Evolutionary conservation across 2,329 filamentous ascomycete genomes (phyloP).

Genomic region (Stemphylium beticola): DNA sequence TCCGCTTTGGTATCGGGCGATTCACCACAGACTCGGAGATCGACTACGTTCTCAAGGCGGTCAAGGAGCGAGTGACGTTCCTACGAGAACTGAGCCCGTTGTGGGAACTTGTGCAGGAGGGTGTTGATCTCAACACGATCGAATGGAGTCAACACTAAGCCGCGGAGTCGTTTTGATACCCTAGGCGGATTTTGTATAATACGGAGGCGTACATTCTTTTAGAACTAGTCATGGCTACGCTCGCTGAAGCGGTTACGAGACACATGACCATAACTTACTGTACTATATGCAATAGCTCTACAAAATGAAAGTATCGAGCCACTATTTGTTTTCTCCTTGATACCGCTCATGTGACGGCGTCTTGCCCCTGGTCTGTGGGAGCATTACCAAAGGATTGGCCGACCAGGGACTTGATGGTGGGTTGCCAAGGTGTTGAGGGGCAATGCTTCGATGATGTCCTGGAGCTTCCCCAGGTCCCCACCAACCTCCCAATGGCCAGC

Average conservation of each 20-base stretch:
- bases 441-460: slow-evolving; percentile 4
- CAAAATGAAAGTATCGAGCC: slow-evolving; percentile 11
- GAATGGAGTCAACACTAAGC: slow-evolving; percentile 95
- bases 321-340: neutral
- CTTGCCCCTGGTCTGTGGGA: too few relatives aligned
- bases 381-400: neutral
- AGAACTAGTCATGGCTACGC: slow-evolving; percentile 23
- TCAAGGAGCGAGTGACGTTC: slow-evolving; percentile 88
- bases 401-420: neutral
- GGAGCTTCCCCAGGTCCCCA: slow-evolving; percentile 5
- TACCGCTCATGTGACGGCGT: neutral
- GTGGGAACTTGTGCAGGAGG: slow-evolving; percentile 98
- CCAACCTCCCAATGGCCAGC: slow-evolving; percentile 65
- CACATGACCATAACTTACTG: slow-evolving; percentile 28
- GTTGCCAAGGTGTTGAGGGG: slow-evolving; percentile 31
- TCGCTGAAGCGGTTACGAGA: slow-evolving; percentile 34
- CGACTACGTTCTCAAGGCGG: slow-evolving; percentile 95
- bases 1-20: slow-evolving; percentile 94
- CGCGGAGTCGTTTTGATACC: slow-evolving; percentile 18
- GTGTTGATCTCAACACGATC: slow-evolving; percentile 92
- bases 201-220: slow-evolving; percentile 18
- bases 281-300: slow-evolving; percentile 15
- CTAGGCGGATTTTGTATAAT: slow-evolving; percentile 29
- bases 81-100: slow-evolving; percentile 91
- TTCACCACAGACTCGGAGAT: slow-evolving; percentile 97